phyloP scores from a whole-genome alignment of 2,329 filamentous ascomycete genomes.

The Aspergillus fumigatiaffinis region DNA sequence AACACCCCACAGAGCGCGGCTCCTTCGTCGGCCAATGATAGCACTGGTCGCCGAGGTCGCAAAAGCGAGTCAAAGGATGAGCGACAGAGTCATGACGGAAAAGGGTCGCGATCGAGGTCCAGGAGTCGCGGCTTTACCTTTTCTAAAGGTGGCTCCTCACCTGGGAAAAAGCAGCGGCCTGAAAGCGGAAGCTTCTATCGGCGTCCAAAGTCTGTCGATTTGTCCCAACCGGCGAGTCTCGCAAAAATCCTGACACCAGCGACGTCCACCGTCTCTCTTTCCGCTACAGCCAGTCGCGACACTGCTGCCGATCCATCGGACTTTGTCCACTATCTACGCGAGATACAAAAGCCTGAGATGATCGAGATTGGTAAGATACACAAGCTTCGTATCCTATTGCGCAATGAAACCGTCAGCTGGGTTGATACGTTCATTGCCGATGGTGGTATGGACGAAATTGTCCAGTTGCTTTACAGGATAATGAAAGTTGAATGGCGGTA shows the following conservation, averaged over 20 bases:
- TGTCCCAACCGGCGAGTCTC: constrained; percentile 58
- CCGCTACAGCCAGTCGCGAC: constrained; percentile 66
- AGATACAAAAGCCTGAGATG: constrained; percentile 72
- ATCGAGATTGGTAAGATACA: constrained; percentile 95
- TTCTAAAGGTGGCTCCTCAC: constrained; percentile 64
- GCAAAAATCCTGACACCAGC: constrained; percentile 53
- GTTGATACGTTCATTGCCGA: constrained; percentile 86
- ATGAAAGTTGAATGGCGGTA: constrained; percentile 96
- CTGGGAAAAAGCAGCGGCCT: constrained; percentile 69
- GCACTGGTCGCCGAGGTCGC: constrained; percentile 36
- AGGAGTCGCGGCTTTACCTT: constrained; percentile 77
- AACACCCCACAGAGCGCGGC: constrained; percentile 46
- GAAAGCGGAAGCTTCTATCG: constrained; percentile 63
- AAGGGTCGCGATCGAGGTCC: constrained; percentile 47
- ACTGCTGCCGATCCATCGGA: constrained; percentile 72
- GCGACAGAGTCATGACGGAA: constrained; percentile 41
- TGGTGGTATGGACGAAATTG: constrained; percentile 89
- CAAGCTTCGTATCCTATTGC: constrained; percentile 80
- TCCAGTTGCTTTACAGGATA: constrained; percentile 80
- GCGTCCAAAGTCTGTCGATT: constrained; percentile 68
- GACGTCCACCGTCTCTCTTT: constrained; percentile 50
- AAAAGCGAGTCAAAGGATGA: constrained; percentile 41
- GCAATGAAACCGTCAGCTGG: constrained; percentile 95
- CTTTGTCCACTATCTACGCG: constrained; percentile 80
- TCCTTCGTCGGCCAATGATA: constrained; percentile 22